phyloP scores from a whole-genome alignment of 495 filamentous ascomycete genomes.

The Xylaria flabelliformis region DNA sequence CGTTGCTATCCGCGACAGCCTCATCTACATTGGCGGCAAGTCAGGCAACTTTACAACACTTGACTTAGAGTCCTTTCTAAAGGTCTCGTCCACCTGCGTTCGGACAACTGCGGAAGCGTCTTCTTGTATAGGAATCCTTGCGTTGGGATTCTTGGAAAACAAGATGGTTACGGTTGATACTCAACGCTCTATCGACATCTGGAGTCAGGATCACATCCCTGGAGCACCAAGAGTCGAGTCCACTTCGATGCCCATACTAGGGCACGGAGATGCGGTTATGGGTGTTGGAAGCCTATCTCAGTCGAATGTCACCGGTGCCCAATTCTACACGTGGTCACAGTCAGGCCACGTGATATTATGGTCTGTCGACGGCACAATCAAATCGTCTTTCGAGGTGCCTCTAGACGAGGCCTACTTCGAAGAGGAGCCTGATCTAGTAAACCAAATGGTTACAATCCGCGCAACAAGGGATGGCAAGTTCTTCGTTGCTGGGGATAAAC shows the following conservation, averaged over 20 bases:
- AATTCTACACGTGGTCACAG: constrained; percentile 87
- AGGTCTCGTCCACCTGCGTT: constrained; percentile 37
- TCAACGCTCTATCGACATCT: constrained; percentile 74
- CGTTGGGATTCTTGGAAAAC: constrained; percentile 72
- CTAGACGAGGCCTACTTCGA: constrained; percentile 67
- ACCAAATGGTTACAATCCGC: constrained; percentile 77
- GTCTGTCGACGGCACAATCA: constrained; percentile 73
- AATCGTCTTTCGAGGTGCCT: constrained; percentile 65
- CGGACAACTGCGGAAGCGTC: constrained; percentile 37
- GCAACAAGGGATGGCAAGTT: constrained; percentile 64
- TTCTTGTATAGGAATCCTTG: constrained; percentile 49
- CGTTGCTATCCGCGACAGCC: constrained; percentile 55
- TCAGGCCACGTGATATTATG: constrained; percentile 82
- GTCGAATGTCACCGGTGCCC: constrained; percentile 63
- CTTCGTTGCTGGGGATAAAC: constrained; percentile 83
- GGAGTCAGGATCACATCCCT: constrained; percentile 49
- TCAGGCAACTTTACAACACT: constrained; percentile 51
- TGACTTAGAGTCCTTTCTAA: constrained; percentile 48
- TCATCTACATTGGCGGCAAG: constrained; percentile 52
- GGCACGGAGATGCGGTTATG: constrained; percentile 78
- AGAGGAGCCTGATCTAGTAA: constrained; percentile 64
- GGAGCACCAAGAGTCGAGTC: constrained; percentile 38
- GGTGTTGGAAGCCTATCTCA: constrained; percentile 70
- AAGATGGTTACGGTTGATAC: constrained; percentile 79
- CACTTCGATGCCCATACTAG: constrained; percentile 59